Evolutionary conservation across 2,329 filamentous ascomycete genomes (phyloP).

Genomic region (Penicillium olsonii): DNA sequence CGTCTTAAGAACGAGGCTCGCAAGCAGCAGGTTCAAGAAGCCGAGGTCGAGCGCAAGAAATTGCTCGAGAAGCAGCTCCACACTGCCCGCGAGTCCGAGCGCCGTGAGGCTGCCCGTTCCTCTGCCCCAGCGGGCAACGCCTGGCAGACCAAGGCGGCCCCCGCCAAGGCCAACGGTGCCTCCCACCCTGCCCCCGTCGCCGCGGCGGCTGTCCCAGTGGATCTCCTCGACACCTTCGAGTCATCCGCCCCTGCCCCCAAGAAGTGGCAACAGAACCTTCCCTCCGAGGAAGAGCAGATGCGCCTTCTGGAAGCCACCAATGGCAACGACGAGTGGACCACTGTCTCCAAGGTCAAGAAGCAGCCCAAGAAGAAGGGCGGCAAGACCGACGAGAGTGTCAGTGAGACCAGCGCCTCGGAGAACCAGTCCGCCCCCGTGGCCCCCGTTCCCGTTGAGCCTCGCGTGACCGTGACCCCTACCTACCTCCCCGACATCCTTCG

Average conservation of each 20-base stretch:
- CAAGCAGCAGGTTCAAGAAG: conserved; percentile 72
- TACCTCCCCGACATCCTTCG: conserved; percentile 36
- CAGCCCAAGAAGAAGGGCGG: conserved; percentile 54
- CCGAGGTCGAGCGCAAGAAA: conserved; percentile 74
- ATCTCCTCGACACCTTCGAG: conserved; percentile 49
- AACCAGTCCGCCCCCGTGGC: conserved; percentile 27
- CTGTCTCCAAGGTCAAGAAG: conserved; percentile 61
- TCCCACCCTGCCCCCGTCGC: conserved; percentile 25
- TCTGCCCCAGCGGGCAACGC: conserved; percentile 53
- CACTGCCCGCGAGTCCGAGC: conserved; percentile 77
- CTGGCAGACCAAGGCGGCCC: conserved; percentile 51
- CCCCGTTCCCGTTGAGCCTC: conserved; percentile 32
- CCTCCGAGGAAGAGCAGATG: conserved; percentile 64
- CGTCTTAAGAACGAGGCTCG: conserved; percentile 81
- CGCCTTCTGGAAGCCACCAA: conserved; percentile 50
- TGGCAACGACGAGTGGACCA: conserved; percentile 60
- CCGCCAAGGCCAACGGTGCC: conserved; percentile 18
- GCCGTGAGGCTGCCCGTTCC: conserved; percentile 65
- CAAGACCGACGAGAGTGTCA: conserved; percentile 45
- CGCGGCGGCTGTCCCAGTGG: conserved; percentile 23
- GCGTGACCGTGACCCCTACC: conserved; percentile 38
- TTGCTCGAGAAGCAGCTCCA: conserved; percentile 82
- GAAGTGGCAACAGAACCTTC: conserved; percentile 52
- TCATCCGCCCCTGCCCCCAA: conserved; percentile 28
- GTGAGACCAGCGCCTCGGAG: conserved; percentile 46